A percentile compares a stretch with the other conserved stretches of the same genome.
Evolutionary conservation across 1,284 basidiomycete genomes (phyloP).

Genomic region (Sporisorium scitamineum): DNA sequence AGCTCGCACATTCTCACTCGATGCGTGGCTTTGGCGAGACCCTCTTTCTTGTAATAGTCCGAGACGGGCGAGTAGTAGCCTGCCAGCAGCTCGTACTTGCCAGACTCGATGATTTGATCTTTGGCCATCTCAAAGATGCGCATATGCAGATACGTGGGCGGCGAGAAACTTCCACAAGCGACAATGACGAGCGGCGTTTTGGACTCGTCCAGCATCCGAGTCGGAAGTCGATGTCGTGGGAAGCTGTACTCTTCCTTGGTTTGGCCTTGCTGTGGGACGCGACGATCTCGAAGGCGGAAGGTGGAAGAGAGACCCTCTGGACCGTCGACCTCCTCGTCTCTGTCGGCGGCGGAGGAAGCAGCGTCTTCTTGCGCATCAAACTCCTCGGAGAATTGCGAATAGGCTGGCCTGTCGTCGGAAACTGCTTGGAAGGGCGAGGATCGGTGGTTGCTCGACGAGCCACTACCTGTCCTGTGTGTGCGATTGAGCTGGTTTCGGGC

Average conservation of each 20-base stretch:
- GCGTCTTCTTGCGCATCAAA: constrained; percentile 50
- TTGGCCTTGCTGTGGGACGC: constrained; percentile 57
- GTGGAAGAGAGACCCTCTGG: constrained; percentile 16
- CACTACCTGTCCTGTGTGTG: constrained; percentile 12
- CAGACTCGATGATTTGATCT: constrained; percentile 91
- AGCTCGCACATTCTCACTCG: constrained; percentile 70
- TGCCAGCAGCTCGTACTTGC: constrained; percentile 90
- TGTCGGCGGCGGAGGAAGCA: constrained; percentile 39
- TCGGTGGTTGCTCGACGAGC: constrained; percentile 13
- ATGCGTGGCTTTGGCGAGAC: constrained; percentile 65
- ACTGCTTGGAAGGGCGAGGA: constrained; percentile 6
- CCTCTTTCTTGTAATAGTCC: constrained; percentile 69
- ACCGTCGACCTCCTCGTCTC: constrained; percentile 59
- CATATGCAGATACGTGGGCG: constrained; percentile 74
- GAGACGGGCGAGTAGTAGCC: constrained; percentile 91
- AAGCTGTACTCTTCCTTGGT: constrained; percentile 64
- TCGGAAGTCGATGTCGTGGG: constrained; percentile 64
- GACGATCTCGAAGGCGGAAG: constrained; percentile 20
- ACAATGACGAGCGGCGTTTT: constrained; percentile 70
- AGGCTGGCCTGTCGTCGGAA: constrained; percentile 36
- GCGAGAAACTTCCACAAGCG: constrained; percentile 74
- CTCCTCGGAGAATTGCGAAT: constrained; percentile 51
- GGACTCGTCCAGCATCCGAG: constrained; percentile 64
- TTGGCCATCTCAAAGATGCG: constrained; percentile 99
- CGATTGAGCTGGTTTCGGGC: background rate